A percentile compares a stretch with the other conserved stretches of the same genome.
phyloP scores from a whole-genome alignment of 208 protist genomes.

The Wallacemonas sp. region DNA sequence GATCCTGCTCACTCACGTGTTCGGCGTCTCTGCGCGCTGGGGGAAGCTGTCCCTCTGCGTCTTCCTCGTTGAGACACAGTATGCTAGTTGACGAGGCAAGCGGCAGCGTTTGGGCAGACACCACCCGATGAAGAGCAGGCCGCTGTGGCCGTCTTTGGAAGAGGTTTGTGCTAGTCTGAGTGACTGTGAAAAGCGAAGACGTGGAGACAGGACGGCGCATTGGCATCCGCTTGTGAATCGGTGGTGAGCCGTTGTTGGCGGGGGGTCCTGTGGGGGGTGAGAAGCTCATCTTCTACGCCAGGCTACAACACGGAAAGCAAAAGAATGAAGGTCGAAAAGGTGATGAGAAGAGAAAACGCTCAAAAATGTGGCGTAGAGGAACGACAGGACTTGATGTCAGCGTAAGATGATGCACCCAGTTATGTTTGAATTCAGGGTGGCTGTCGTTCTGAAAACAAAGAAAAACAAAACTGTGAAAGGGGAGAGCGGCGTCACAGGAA shows the following conservation, averaged over 20 bases:
- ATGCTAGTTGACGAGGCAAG: background rate
- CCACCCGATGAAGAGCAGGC: slow-evolving; percentile 1
- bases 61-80: background rate
- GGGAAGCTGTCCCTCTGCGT: background rate
- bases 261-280: background rate
- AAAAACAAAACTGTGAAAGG: too few species aligned
- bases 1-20: slow-evolving; percentile 1
- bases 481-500: too few species aligned
- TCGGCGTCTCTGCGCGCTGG: too few species aligned
- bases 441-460: too few species aligned
- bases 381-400: too few species aligned
- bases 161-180: slow-evolving; percentile 18
- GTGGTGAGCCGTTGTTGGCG: background rate
- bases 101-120: slow-evolving; percentile 24
- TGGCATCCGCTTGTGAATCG: slow-evolving; percentile 11
- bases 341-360: too few species aligned
- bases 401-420: too few species aligned
- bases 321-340: too few species aligned
- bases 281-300: background rate
- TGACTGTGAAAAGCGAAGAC: slow-evolving; percentile 2
- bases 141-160: slow-evolving; percentile 29
- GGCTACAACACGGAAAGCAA: too few species aligned
- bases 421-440: too few species aligned
- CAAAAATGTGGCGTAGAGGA: too few species aligned
- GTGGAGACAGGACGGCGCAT: slow-evolving; percentile 3